phyloP scores from a whole-genome alignment of 1,284 basidiomycete genomes.

The Salmacisia buchloeana region DNA sequence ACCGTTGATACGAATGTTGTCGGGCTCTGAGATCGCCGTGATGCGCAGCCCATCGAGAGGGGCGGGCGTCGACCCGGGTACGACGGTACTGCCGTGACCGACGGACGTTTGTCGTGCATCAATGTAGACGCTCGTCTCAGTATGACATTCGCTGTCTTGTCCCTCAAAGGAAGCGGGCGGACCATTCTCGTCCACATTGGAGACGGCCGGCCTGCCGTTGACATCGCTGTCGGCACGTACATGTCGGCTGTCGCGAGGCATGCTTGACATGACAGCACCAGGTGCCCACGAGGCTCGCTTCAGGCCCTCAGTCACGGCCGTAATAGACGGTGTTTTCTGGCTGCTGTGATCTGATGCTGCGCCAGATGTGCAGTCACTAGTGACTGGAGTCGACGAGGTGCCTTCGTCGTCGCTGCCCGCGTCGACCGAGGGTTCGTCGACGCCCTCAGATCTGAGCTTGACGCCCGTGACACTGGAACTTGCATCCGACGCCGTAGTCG shows the following conservation, averaged over 20 bases:
- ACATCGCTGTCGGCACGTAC: not conserved
- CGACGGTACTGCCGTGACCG: not conserved
- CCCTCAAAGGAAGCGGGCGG: not conserved
- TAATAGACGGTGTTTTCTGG: not conserved
- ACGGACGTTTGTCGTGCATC: not conserved
- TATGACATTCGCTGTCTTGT: not conserved
- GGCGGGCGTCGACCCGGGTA: not conserved
- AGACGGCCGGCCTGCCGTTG: not conserved
- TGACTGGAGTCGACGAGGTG: not conserved
- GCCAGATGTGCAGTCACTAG: not conserved
- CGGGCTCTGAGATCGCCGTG: not conserved
- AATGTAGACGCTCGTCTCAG: not conserved
- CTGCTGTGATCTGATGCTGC: not conserved
- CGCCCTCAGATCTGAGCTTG: not conserved
- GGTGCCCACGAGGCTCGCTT: not conserved
- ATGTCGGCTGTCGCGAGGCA: not conserved
- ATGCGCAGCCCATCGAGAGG: not conserved
- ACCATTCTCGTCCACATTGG: no score
- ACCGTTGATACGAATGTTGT: no score
- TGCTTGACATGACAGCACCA: not conserved
- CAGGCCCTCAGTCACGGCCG: not conserved
- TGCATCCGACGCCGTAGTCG: not conserved
- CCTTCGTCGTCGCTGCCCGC: not conserved
- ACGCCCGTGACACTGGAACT: not conserved
- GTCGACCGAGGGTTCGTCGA: no score